Evolutionary conservation across 2,329 filamentous ascomycete genomes (phyloP), one percentile per base, ranked within the genome.

Genomic region (Septoria linicola): DNA sequence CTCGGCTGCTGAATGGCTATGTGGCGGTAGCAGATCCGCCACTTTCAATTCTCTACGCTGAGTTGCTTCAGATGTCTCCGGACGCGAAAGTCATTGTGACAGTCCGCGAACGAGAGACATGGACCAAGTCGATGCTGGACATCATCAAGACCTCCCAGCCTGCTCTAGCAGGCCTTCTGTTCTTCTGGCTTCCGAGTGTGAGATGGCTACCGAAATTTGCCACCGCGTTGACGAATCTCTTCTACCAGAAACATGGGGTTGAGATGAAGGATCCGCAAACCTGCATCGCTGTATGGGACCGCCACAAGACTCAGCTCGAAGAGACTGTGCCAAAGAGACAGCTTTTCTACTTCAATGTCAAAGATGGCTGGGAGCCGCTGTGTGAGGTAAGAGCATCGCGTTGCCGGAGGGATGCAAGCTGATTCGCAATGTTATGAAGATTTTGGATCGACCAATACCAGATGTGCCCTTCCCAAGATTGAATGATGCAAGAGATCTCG

Each of bases 11-110:
- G 0, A 63, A 66, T 21, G 50, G 63, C 23, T 64, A 59, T 32
- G 61, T 61, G 11, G 68, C 60, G 2, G 59, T 67, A 1, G 62
- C 63, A 17, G 71, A 72, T 34, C 50, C 66, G 19, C 66, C 70
- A 0, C 60, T 61, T 4, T 54, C 52, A 2, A 52, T 61, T 7
- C 71, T 73, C 42, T 64, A 60, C 1, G 58, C 60, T 21, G 70
- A 73, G 39, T 54, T 73, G 6, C 55, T 67, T 14, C 40, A 57
- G 8, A 59, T 67, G 0, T 72, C 71, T 42, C 70, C 70, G 0
- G 56, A 66, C 0, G 70, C 69, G 4, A 70, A 70, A 43, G 61
- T 71, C 40, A 66, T 71, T 17, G 53, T 68, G 16, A 65, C 59
- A 4, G 53, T 53, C 6, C 59, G 69, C 8, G 60, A 65, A 23